Evolutionary conservation across 2,329 filamentous ascomycete genomes (phyloP), one percentile per base, ranked within the genome.

Genomic region (Exophiala oligosperma): DNA sequence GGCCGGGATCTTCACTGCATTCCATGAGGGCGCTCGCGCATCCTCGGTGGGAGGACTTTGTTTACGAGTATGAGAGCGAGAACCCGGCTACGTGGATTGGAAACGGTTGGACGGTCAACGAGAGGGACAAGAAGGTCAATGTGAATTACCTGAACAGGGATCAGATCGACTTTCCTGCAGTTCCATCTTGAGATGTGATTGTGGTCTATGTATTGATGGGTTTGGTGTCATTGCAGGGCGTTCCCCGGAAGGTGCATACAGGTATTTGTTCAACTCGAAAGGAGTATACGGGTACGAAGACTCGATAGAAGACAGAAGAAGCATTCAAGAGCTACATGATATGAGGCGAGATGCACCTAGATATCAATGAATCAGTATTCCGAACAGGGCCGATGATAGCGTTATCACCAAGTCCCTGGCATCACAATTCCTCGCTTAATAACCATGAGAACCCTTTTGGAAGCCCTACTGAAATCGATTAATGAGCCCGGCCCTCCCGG

Each of bases 1-100:
- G 73, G 68, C 72, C 74, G 23, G 77, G 61, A 17, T 59, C 54
- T 14, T 50, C 71, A 2, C 65, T 73, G 21, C 70, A 73, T 28
- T 73, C 71, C 56, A 64, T 72, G 29, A 62, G 70, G 49, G 60
- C 70, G 40, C 56, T 75, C 28, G 64, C 69, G 4, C 66, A 71
- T 2, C 72, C 79, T 3, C 67, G 79, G 29, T 73, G 71, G 9
- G 78, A 81, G 64, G 78, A 81, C 61, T 80, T 78, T 57, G 70
- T 79, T 2, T 72, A 79, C 46, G 65, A 64, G 43, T 78, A 79
- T 56, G 69, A 71, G 26, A 73, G 71, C 17, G 63, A 65, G 17
- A 80, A 81, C 61, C 69, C 73, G 3, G 79, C 75, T 61, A 61
- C 73, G n/a, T 80, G 78, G 65, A 75, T 81, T 73, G 79, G 77